phyloP scores from a whole-genome alignment of 306 rosid species.

The Sphenostylis stenocarpa region DNA sequence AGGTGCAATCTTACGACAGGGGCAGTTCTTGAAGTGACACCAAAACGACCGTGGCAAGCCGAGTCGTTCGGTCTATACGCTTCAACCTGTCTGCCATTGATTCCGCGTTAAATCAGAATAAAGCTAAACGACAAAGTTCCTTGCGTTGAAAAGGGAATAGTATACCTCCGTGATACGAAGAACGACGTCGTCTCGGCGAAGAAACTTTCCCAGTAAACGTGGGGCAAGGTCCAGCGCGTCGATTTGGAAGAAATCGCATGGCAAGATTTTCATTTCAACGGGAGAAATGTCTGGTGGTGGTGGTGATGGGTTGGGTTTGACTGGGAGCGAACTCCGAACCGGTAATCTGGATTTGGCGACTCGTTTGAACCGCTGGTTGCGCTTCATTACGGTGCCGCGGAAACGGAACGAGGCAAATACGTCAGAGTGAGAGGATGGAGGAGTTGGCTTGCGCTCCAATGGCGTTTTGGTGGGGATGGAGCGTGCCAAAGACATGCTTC shows the following conservation, averaged over 20 bases:
- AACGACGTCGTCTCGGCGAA: conserved; percentile 79
- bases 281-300: conserved; percentile 23
- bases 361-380: conserved; percentile 57
- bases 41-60: conserved; percentile 90
- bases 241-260: conserved; percentile 62
- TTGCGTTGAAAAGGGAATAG: not conserved
- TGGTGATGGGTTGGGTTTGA: conserved; percentile 33
- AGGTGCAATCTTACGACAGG: conserved; percentile 66
- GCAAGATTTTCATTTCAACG: conserved; percentile 41
- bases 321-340: conserved; percentile 19
- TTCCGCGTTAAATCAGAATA: conserved; percentile 22
- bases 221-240: conserved; percentile 89
- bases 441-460: not conserved
- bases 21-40: conserved; percentile 86
- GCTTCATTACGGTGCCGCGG: conserved; percentile 44
- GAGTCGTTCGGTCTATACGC: conserved; percentile 87
- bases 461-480: conserved; percentile 4
- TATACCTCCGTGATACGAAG: conserved; percentile 85
- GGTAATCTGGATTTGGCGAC: conserved; percentile 41
- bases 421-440: not conserved
- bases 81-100: conserved; percentile 61
- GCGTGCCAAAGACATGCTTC: not conserved
- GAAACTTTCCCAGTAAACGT: conserved; percentile 80
- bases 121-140: not conserved
- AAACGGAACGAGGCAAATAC: conserved; percentile 35